Percentiles rank a stretch among this genome's conserved stretches.
Evolutionary conservation across 495 filamentous ascomycete genomes (phyloP).

Genomic region (Trichoderma virens): DNA sequence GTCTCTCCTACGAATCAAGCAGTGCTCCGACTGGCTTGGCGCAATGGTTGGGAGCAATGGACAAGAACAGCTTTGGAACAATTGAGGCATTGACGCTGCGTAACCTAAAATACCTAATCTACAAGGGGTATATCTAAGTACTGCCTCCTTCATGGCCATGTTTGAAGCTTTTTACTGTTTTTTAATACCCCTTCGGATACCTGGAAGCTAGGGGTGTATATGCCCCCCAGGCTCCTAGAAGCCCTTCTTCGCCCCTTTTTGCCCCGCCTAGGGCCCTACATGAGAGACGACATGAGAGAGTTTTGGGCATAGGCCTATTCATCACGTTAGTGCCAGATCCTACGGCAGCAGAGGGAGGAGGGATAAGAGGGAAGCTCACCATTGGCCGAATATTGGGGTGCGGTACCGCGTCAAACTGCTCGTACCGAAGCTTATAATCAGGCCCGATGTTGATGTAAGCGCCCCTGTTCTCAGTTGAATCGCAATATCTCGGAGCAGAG

Average conservation of each 20-base stretch:
- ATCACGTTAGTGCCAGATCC: neutral
- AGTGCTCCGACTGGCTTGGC: slow-evolving; percentile 41
- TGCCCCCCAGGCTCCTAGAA: neutral
- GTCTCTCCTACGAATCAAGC: slow-evolving; percentile 28
- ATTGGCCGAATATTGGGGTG: slow-evolving; percentile 94
- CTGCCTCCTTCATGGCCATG: slow-evolving; percentile 1
- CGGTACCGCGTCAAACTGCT: slow-evolving; percentile 91
- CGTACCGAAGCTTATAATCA: slow-evolving; percentile 82
- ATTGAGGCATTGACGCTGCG: slow-evolving; percentile 14
- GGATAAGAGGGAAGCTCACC: slow-evolving; percentile 44
- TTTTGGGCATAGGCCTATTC: slow-evolving; percentile 71
- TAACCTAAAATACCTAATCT: neutral
- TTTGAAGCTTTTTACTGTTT: neutral
- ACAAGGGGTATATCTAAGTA: slow-evolving; percentile 8
- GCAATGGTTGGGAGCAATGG: slow-evolving; percentile 31
- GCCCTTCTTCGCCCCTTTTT: neutral
- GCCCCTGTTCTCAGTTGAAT: slow-evolving; percentile 94
- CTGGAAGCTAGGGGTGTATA: neutral
- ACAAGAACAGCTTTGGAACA: slow-evolving; percentile 29
- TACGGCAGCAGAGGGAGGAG: neutral
- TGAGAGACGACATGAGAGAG: slow-evolving; percentile 58
- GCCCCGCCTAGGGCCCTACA: slow-evolving; percentile 21
- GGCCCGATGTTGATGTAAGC: slow-evolving; percentile 97
- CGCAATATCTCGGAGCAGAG: slow-evolving; percentile 95
- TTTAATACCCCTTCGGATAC: neutral